phyloP scores from a whole-genome alignment of 2,329 filamentous ascomycete genomes.

The Saccharata proteae region DNA sequence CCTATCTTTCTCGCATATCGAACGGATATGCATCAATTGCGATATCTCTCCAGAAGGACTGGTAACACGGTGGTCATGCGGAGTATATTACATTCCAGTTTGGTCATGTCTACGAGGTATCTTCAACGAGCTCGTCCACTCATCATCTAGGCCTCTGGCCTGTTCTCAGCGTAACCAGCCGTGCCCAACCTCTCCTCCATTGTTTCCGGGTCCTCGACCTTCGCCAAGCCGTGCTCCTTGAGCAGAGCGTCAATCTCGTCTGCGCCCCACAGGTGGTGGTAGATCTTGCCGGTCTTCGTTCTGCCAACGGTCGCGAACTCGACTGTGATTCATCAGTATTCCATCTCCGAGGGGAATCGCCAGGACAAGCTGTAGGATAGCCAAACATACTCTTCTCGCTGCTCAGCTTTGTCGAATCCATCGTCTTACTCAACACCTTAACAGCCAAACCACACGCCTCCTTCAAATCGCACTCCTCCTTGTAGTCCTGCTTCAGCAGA shows the following conservation, averaged over 20 bases:
- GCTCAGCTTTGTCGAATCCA: slow-evolving; percentile 98
- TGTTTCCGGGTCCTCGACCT: slow-evolving; percentile 32
- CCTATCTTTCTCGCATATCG: too few species aligned
- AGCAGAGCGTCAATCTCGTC: slow-evolving; percentile 91
- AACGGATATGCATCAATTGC: too few species aligned
- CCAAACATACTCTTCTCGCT: slow-evolving; percentile 84
- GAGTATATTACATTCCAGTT: slow-evolving; percentile 8
- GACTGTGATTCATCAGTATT: too few species aligned
- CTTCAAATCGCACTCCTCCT: slow-evolving; percentile 91
- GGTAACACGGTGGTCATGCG: too few species aligned
- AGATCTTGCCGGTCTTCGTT: slow-evolving; percentile 91
- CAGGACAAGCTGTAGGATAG: slow-evolving; percentile 10
- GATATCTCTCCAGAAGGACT: too few species aligned
- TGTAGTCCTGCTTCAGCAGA: slow-evolving; percentile 97
- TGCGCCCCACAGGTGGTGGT: slow-evolving; percentile 93
- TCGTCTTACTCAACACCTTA: slow-evolving; percentile 98
- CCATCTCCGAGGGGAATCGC: not conserved
- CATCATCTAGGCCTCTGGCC: slow-evolving; percentile 10
- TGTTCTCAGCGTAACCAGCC: slow-evolving; percentile 12
- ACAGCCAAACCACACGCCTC: slow-evolving; percentile 96
- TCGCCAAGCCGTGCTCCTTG: slow-evolving; percentile 91
- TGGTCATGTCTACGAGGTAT: slow-evolving; percentile 3
- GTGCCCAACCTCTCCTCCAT: slow-evolving; percentile 10
- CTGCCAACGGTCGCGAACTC: slow-evolving; percentile 97
- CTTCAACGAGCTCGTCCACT: too few species aligned